Base-by-base conservation (phyloP, 768 basidiomycete species). In the Trametes coccinea region DNA sequence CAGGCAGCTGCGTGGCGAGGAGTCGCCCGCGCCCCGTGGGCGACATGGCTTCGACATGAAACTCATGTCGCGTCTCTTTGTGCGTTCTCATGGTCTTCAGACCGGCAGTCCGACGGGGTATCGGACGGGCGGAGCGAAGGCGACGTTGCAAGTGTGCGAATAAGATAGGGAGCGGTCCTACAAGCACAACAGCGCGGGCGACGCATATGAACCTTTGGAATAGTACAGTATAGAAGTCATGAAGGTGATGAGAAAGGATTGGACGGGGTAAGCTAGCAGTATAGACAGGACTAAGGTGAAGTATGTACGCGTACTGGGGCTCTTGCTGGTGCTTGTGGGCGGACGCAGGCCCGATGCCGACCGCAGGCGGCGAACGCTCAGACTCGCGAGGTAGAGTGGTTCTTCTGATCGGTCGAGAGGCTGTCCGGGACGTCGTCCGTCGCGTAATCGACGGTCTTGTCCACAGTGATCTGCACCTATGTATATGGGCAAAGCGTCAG, bases 391-490 rank as follows among this genome's bases (percentile, higher is more conserved):
- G 41, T 29, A 16, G 44, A 14, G 41, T 22, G 48, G 49, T n/a
- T 30, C 46, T 60, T 60, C 53, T 48, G 59, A 43, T 60, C 59
- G 4, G 45, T 44, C 22, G 54, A 54, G 41, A 44, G 13, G 48
- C 48, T 49, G 22, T 61, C 60, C 37, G 53, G 60, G 22, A 37
- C 8, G 54, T 67, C 63, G 59, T 71, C 70, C 16, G 66, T 59
- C n/a, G 56, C 66, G 51, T 61, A 65, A 43, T 69, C 67, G 33
- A 71, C 55, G n/a, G 70, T 70, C 60, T 70, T 66, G 61, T 71
- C 67, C 27, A 71, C 69, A 31, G 62, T 70, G 52, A 71, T 70
- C 58, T 71, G 60, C 58, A 69, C 58, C 67, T 67, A 41, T 37
- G 8, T 29, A 57, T 40, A 33, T 11, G 51, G 61, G n/a, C 45